These are phyloP conservation scores for Monosporascus sp. DNA, from an alignment of 2,329 filamentous ascomycete species.

Conservation along the genomic window DNA sequence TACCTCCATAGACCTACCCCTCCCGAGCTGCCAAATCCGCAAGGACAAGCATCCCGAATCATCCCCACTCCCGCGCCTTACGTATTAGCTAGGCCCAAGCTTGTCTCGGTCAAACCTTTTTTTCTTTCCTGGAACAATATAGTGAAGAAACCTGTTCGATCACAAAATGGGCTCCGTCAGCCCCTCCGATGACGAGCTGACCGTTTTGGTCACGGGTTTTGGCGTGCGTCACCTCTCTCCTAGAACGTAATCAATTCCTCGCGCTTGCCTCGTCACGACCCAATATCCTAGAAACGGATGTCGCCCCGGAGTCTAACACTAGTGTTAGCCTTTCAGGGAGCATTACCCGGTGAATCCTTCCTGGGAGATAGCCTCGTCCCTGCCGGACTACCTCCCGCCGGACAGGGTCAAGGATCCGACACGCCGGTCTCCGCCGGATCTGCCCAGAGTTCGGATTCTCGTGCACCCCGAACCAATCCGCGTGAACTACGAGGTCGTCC, in stretches of 20 bases:
- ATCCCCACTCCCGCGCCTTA: no score
- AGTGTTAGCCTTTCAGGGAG: conserved; percentile 65
- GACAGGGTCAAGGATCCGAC: conserved; percentile 36
- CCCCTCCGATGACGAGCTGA: conserved; percentile 42
- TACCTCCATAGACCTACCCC: no score
- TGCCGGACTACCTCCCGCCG: conserved; percentile 60
- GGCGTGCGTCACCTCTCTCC: conserved; percentile 38
- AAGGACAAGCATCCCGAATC: no score
- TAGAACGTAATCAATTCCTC: not conserved
- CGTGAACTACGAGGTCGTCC: conserved; percentile 66
- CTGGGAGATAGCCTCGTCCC: conserved; percentile 66
- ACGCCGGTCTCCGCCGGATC: conserved; percentile 24
- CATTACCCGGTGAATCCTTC: conserved; percentile 72
- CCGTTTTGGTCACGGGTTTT: conserved; percentile 58
- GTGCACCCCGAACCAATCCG: conserved; percentile 62
- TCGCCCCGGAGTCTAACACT: conserved; percentile 11
- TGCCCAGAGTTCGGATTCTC: conserved; percentile 54
- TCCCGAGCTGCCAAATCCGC: no score
- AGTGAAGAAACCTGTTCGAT: not conserved
- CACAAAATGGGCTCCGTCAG: conserved; percentile 24
- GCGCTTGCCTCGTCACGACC: not conserved
- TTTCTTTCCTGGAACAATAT: not conserved
- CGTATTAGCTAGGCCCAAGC: no score
- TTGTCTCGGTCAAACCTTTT: not conserved
- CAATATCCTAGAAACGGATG: conserved; percentile 1